Evolutionary conservation across 805 yeast species (phyloP).

Genomic region (Kuraishia molischiana): DNA sequence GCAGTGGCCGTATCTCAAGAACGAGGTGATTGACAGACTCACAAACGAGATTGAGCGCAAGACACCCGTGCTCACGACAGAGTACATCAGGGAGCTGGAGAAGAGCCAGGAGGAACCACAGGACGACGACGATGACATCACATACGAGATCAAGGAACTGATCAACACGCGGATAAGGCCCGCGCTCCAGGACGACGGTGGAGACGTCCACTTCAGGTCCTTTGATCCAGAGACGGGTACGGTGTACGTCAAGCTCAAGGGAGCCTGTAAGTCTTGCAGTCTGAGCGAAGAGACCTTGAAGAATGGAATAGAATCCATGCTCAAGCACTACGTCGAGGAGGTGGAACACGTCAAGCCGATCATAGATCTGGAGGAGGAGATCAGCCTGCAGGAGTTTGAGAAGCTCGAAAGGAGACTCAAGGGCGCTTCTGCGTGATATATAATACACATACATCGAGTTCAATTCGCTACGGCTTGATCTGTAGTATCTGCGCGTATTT

Average conservation of each 20-base stretch:
- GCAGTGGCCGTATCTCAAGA: constrained; percentile 19
- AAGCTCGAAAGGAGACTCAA: constrained; percentile 60
- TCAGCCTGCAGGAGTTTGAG: constrained; percentile 76
- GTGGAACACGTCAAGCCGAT: constrained; percentile 42
- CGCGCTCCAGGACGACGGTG: constrained; percentile 70
- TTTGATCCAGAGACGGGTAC: constrained; percentile 48
- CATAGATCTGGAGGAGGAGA: constrained; percentile 30
- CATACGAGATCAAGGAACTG: constrained; percentile 58
- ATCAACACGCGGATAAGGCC: constrained; percentile 65
- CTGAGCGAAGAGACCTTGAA: constrained; percentile 56
- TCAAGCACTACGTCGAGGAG: constrained; percentile 61
- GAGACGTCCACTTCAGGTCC: constrained; percentile 58
- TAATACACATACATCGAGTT: background rate
- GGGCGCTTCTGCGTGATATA: constrained; percentile 2
- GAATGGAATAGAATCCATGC: constrained; percentile 62
- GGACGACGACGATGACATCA: constrained; percentile 60
- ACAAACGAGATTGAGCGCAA: constrained; percentile 14
- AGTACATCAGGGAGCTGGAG: constrained; percentile 15
- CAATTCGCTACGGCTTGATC: too few relatives aligned
- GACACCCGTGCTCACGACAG: constrained; percentile 7
- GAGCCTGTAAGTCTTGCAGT: constrained; percentile 70
- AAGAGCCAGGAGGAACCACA: constrained; percentile 15
- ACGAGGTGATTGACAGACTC: constrained; percentile 15
- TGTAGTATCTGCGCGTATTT: constrained; percentile 16
- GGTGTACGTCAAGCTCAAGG: constrained; percentile 49